phyloP scores from a whole-genome alignment of 129 eudicot species.

The Sambucus nigra region DNA sequence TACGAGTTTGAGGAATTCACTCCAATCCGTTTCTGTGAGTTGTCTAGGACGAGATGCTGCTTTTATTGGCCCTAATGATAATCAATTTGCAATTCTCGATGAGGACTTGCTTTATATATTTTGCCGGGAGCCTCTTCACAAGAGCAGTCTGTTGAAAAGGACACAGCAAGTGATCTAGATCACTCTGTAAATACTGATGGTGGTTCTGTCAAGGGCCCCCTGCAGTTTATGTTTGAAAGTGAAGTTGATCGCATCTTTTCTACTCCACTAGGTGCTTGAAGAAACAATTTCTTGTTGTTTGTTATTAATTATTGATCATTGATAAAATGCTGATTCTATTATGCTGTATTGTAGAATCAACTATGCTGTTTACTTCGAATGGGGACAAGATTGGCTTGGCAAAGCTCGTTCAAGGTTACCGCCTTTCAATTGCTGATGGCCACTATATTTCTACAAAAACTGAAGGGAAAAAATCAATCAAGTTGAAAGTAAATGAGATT shows the following conservation, averaged over 20 bases:
- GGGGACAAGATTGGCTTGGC: constrained; percentile 92
- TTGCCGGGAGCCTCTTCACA: constrained; percentile 69
- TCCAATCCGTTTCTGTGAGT: constrained; percentile 5
- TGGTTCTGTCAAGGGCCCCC: constrained; percentile 74
- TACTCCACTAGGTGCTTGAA: constrained; percentile 75
- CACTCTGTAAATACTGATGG: constrained; percentile 49
- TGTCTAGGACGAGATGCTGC: constrained; percentile 87
- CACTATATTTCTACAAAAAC: constrained; percentile 71
- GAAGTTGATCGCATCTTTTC: constrained; percentile 95
- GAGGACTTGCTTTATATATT: constrained; percentile 71
- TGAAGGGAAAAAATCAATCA: constrained; percentile 85
- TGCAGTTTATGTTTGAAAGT: constrained; percentile 77
- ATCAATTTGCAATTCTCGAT: constrained; percentile 82
- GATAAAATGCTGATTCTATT: constrained; percentile 22
- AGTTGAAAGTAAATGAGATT: constrained; percentile 79
- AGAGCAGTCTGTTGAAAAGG: constrained; percentile 52
- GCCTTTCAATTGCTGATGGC: constrained; percentile 66
- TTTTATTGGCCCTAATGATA: constrained; percentile 79
- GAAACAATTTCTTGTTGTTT: constrained; percentile 12
- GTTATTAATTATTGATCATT: constrained; percentile 2
- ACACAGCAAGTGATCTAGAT: constrained; percentile 35
- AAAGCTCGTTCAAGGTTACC: constrained; percentile 84
- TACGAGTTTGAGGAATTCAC: not conserved
- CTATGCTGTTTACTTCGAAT: constrained; percentile 74
- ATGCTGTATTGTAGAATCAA: constrained; percentile 61